Conservation (phyloP, 225 moss, liverwort and hornwort species). For the Antitrichia curtipendula region DNA sequence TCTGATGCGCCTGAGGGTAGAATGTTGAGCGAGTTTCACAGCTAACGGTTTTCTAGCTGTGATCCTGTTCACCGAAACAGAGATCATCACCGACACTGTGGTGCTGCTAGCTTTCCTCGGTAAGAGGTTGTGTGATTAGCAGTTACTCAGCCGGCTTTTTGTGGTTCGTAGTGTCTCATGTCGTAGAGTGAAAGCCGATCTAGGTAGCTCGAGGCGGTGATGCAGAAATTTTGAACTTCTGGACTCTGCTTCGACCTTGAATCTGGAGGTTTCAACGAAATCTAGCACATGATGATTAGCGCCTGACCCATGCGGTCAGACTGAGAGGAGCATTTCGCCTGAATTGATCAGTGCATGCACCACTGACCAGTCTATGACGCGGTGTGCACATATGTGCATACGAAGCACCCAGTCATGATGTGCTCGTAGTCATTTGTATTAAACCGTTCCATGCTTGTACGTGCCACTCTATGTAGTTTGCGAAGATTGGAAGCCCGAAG, state of each 20-base stretch:
- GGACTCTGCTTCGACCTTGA: not conserved
- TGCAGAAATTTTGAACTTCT: not conserved
- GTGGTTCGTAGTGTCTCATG: no score
- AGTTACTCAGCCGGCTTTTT: not conserved
- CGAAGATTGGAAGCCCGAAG: not conserved
- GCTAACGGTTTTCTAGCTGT: not conserved
- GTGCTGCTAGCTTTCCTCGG: not conserved
- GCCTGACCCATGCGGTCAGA: not conserved
- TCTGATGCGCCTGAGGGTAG: not conserved
- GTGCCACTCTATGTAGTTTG: not conserved
- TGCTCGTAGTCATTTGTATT: not conserved
- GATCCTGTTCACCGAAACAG: not conserved
- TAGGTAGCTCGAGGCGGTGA: not conserved
- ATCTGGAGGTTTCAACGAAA: not conserved
- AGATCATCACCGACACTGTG: not conserved
- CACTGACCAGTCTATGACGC: not conserved
- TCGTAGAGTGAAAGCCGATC: not conserved
- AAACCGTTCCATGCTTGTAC: not conserved
- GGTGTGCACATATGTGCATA: not conserved
- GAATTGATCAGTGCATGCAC: not conserved
- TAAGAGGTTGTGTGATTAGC: not conserved
- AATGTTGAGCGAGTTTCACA: not conserved
- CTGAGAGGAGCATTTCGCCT: not conserved
- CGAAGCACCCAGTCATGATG: not conserved
- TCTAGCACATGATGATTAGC: not conserved